A percentile compares a stretch with the other conserved stretches of the same genome.
Evolutionary conservation across 257 asterid genomes (phyloP).

Genomic region (Apocynum venetum): DNA sequence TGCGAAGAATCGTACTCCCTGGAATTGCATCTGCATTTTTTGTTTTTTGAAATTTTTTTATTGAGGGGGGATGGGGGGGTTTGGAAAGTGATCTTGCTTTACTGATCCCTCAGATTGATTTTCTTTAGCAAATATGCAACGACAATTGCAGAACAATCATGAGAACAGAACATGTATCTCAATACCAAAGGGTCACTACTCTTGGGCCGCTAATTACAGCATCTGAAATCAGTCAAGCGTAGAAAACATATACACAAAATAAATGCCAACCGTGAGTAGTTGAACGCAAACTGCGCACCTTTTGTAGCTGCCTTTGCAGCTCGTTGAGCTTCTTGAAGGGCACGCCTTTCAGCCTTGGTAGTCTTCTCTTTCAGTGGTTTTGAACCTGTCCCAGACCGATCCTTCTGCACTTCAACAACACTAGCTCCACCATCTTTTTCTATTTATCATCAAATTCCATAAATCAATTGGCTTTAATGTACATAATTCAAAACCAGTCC

Average conservation of each 20-base stretch:
- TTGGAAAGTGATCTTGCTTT: background rate
- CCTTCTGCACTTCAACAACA: conserved; percentile 44
- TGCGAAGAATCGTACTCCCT: too few species aligned
- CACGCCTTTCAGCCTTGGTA: conserved; percentile 92
- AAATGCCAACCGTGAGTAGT: conserved; percentile 5
- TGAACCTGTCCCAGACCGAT: conserved; percentile 30
- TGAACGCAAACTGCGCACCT: conserved; percentile 35
- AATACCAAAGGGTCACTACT: background rate
- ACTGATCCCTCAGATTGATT: background rate
- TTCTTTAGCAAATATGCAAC: background rate
- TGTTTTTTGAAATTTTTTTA: too few species aligned
- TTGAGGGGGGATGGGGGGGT: background rate
- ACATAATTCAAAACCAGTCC: background rate
- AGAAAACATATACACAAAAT: background rate
- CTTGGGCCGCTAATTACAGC: background rate
- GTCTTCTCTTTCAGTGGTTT: conserved; percentile 75
- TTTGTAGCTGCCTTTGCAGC: conserved; percentile 87
- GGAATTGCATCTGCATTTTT: too few species aligned
- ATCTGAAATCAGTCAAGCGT: background rate
- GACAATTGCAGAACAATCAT: background rate
- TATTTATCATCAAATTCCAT: conserved; percentile 16
- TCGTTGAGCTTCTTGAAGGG: conserved; percentile 87
- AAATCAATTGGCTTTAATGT: background rate
- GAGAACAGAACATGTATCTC: too few species aligned
- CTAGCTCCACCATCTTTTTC: conserved; percentile 47